Evolutionary conservation across 108 stramenopile species (phyloP).

Genomic region (Skeletonema costatum): DNA sequence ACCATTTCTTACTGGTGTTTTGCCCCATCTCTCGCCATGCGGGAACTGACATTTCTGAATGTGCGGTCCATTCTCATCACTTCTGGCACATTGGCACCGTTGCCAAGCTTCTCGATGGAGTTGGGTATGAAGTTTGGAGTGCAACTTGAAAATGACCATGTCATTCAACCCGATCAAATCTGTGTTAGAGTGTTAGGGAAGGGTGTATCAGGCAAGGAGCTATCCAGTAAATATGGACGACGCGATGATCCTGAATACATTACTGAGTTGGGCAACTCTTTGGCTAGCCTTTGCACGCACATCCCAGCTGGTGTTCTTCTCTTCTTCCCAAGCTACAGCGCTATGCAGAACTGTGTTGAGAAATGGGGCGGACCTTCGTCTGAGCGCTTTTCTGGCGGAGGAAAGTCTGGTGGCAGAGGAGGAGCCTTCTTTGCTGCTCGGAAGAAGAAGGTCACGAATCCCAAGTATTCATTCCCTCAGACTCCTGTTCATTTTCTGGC

Average conservation of each 20-base stretch:
- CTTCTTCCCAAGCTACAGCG: conserved; percentile 97
- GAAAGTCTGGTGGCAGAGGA: conserved; percentile 21
- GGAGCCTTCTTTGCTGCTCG: conserved; percentile 58
- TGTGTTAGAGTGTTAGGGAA: conserved; percentile 84
- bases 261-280: conserved; percentile 88
- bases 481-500: conserved; percentile 43
- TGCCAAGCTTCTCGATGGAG: conserved; percentile 90
- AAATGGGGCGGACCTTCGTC: conserved; percentile 77
- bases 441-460: conserved; percentile 33
- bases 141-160: conserved; percentile 92
- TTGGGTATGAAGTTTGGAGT: conserved; percentile 90
- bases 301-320: conserved; percentile 95
- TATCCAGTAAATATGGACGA: conserved; percentile 86
- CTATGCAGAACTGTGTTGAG: conserved; percentile 81
- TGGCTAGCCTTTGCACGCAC: conserved; percentile 75
- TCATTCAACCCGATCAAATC: conserved; percentile 88
- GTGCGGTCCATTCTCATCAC: conserved; percentile 92
- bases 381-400: conserved; percentile 1
- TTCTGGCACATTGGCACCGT: conserved; percentile 95
- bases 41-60: conserved; percentile 80
- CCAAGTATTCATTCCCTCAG: conserved; percentile 44
- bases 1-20: conserved; percentile 98
- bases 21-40: conserved; percentile 93
- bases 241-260: conserved; percentile 89
- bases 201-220: conserved; percentile 77